Percentiles rank a stretch among this genome's conserved stretches.
Conservation (phyloP, 1,139 yeast species). For the Yamadazyma taylorii region DNA sequence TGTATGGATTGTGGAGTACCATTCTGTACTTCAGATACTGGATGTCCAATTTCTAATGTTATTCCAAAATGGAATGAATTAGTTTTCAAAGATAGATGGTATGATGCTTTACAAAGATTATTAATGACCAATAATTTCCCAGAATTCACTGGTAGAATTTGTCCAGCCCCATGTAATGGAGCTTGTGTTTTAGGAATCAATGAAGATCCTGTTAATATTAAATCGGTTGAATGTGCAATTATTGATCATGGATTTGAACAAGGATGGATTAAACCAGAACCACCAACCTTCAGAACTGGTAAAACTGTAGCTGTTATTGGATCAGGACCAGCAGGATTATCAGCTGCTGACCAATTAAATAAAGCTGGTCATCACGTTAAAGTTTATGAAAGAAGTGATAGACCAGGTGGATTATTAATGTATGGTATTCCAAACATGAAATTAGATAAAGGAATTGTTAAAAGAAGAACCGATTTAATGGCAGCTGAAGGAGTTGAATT, state of each 20-base stretch:
- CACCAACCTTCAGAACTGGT: constrained; percentile 81
- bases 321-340: constrained; percentile 96
- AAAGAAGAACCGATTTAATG: constrained; percentile 88
- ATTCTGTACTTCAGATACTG: constrained; percentile 96
- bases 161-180: constrained; percentile 99
- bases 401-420: constrained; percentile 97
- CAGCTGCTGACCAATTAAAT: constrained; percentile 95
- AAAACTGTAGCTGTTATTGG: constrained; percentile 85
- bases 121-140: constrained; percentile 98
- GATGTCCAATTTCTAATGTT: constrained; percentile 95
- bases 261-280: constrained; percentile 91
- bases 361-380: constrained; percentile 92
- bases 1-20: constrained; percentile 99
- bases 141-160: constrained; percentile 95
- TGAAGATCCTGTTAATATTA: constrained; percentile 95
- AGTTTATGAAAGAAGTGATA: constrained; percentile 89
- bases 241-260: constrained; percentile 95
- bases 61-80: constrained; percentile 98
- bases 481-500: constrained; percentile 89
- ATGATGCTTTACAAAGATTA: constrained; percentile 86
- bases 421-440: constrained; percentile 99
- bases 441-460: constrained; percentile 87
- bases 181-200: constrained; percentile 95
- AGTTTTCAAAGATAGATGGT: constrained; percentile 94
- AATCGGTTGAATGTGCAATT: constrained; percentile 93